Evolutionary conservation across 169 alveolate species (phyloP).

Genomic region (Plasmodium vivax): DNA sequence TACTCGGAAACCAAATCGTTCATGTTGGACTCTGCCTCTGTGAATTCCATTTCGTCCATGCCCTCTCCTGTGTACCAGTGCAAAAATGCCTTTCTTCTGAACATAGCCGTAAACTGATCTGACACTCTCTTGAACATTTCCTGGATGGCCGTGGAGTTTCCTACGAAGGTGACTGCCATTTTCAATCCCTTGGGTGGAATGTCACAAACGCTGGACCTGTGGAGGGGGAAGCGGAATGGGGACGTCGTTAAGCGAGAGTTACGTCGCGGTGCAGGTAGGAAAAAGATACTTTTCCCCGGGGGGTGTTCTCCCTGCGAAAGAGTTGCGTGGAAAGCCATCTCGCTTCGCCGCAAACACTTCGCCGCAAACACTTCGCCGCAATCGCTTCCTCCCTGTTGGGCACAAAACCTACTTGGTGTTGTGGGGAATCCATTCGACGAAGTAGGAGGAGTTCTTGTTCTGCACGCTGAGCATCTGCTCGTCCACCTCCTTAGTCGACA

Average conservation of each 20-base stretch:
- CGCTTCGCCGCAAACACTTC: neutral
- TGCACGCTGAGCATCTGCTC: slow-evolving; percentile 99
- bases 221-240: neutral
- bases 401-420: slow-evolving; percentile 89
- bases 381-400: neutral
- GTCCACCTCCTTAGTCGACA: slow-evolving; percentile 99
- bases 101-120: slow-evolving; percentile 98
- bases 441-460: slow-evolving; percentile 97
- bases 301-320: too few species aligned
- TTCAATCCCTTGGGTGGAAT: slow-evolving; percentile 98
- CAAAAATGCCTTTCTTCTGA: slow-evolving; percentile 98
- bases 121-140: slow-evolving; percentile 98
- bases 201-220: slow-evolving; percentile 96
- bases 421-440: slow-evolving; percentile 99
- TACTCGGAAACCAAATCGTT: slow-evolving; percentile 98
- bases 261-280: neutral
- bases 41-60: slow-evolving; percentile 99
- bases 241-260: neutral
- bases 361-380: neutral
- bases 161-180: slow-evolving; percentile 98
- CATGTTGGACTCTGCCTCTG: slow-evolving; percentile 98
- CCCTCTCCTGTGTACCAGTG: slow-evolving; percentile 99
- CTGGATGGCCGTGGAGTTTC: slow-evolving; percentile 98
- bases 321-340: too few species aligned
- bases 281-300: neutral